Evolutionary conservation across 2,329 filamentous ascomycete genomes (phyloP).

Genomic region (Aspergillus intermedius): DNA sequence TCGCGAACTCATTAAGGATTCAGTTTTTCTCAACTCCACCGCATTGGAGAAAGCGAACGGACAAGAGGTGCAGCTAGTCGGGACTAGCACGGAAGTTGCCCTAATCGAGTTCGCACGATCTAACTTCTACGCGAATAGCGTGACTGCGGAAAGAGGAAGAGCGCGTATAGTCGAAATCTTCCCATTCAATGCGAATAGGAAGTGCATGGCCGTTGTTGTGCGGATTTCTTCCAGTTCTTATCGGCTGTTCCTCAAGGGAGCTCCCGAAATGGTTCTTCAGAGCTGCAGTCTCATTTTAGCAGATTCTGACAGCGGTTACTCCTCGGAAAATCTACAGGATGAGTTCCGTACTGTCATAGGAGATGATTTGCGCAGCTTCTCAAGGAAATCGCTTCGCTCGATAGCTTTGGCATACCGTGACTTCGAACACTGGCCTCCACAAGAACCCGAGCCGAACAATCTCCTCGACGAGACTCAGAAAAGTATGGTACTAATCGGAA

Average conservation of each 20-base stretch:
- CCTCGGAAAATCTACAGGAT: constrained; percentile 50
- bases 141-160: constrained; percentile 57
- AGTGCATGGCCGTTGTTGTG: constrained; percentile 63
- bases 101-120: constrained; percentile 62
- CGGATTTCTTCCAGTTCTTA: constrained; percentile 51
- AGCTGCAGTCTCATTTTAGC: constrained; percentile 51
- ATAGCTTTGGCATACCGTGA: constrained; percentile 80
- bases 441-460: constrained; percentile 53
- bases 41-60: constrained; percentile 59
- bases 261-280: constrained; percentile 45
- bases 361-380: constrained; percentile 58
- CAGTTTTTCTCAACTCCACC: constrained; percentile 62
- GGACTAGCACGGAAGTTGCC: constrained; percentile 72
- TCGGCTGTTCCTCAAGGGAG: constrained; percentile 51
- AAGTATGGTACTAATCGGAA: constrained; percentile 60
- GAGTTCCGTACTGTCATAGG: constrained; percentile 63
- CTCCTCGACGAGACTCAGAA: constrained; percentile 61
- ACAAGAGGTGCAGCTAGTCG: constrained; percentile 56
- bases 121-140: constrained; percentile 56
- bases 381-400: constrained; percentile 60
- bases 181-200: constrained; percentile 58
- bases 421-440: constrained; percentile 77
- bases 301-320: constrained; percentile 48
- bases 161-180: constrained; percentile 49
- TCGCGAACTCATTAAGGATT: constrained; percentile 54